Evolutionary conservation across 805 yeast genomes (phyloP).

Genomic region (Zygosaccharomyces pseudorouxii): DNA sequence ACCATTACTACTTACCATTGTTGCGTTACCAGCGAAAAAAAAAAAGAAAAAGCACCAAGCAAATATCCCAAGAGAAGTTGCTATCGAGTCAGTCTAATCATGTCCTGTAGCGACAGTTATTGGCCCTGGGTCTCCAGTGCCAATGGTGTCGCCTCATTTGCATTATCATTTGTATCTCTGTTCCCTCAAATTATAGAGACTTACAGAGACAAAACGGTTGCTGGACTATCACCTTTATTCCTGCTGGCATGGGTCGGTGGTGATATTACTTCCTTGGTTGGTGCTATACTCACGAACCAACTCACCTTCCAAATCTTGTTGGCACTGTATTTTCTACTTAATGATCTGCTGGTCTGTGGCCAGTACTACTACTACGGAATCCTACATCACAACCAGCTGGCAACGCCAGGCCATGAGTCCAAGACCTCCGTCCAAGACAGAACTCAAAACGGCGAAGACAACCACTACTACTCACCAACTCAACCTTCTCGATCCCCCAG

Average conservation of each 20-base stretch:
- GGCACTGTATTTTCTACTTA: slow-evolving; percentile 66
- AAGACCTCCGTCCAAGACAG: slow-evolving; percentile 15
- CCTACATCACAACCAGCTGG: slow-evolving; percentile 29
- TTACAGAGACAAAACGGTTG: slow-evolving; percentile 52
- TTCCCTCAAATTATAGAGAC: slow-evolving; percentile 57
- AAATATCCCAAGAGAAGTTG: background rate
- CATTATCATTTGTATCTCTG: slow-evolving; percentile 45
- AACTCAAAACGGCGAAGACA: background rate
- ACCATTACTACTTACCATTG: background rate
- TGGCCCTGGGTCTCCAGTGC: slow-evolving; percentile 33
- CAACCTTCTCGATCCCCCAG: slow-evolving; percentile 6
- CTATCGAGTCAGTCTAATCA: background rate
- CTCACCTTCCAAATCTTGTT: slow-evolving; percentile 73
- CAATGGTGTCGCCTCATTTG: slow-evolving; percentile 44
- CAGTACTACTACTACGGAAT: slow-evolving; percentile 69
- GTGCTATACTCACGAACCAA: slow-evolving; percentile 73
- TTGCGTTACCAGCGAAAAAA: background rate
- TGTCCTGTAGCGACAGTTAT: slow-evolving; percentile 12
- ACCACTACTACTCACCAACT: slow-evolving; percentile 9
- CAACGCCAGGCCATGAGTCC: slow-evolving; percentile 35
- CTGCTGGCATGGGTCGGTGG: slow-evolving; percentile 44
- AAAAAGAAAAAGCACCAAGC: too few species aligned
- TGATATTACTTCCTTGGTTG: slow-evolving; percentile 51
- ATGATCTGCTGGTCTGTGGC: slow-evolving; percentile 60
- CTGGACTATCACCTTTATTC: slow-evolving; percentile 52